Conservation (phyloP, 2,329 filamentous ascomycete genomes). For the Plectosphaerella sp. region DNA sequence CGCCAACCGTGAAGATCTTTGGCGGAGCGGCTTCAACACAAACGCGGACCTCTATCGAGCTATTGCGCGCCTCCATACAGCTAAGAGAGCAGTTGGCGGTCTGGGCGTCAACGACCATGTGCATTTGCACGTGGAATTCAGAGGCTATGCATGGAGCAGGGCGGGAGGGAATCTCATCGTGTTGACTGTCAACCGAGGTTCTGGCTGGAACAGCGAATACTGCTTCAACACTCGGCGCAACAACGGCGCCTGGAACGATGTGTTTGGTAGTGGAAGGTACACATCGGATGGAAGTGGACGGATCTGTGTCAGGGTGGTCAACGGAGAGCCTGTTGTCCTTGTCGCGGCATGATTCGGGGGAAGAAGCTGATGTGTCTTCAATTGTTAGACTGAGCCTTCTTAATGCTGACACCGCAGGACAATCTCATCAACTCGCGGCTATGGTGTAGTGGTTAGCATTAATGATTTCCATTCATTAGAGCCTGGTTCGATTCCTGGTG, state of each 20-base stretch:
- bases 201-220: constrained; percentile 28
- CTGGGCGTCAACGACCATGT: constrained; percentile 37
- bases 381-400: too few relatives aligned
- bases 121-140: constrained; percentile 34
- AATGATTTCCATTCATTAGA: too few relatives aligned
- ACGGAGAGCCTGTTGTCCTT: constrained; percentile 38
- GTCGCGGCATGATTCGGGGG: neutral
- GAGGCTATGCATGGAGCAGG: constrained; percentile 41
- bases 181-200: constrained; percentile 38
- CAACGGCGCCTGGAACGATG: constrained; percentile 34
- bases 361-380: neutral
- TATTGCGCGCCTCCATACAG: constrained; percentile 37
- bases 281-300: constrained; percentile 32
- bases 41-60: constrained; percentile 42
- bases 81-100: constrained; percentile 40
- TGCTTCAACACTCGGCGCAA: constrained; percentile 35
- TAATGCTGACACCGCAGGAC: too few relatives aligned
- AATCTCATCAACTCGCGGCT: too few relatives aligned
- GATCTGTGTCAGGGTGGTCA: constrained; percentile 33
- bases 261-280: constrained; percentile 26
- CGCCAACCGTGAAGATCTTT: constrained; percentile 54
- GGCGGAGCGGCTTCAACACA: constrained; percentile 46
- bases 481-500: too few relatives aligned
- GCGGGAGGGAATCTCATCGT: constrained; percentile 37
- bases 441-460: too few relatives aligned